Percentiles rank a stretch among this genome's conserved stretches.
Evolutionary conservation across 2,329 filamentous ascomycete species (phyloP).

Genomic region (Fusarium tuaranense): DNA sequence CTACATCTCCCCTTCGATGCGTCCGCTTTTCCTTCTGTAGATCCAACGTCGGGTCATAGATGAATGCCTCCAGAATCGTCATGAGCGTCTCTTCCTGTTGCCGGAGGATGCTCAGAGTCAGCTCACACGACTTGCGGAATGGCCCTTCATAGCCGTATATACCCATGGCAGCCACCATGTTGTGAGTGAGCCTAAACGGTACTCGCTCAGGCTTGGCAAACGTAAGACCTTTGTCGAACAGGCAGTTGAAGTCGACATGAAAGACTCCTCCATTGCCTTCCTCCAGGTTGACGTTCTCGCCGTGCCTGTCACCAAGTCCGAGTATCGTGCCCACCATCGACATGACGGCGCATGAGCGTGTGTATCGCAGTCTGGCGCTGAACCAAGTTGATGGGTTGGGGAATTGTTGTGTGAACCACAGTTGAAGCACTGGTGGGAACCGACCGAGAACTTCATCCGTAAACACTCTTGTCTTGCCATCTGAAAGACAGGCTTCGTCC

Average conservation of each 20-base stretch:
- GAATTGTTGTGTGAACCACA: conserved; percentile 97
- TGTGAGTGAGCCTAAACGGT: conserved; percentile 96
- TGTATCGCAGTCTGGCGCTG: conserved; percentile 86
- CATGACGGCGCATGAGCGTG: conserved; percentile 96
- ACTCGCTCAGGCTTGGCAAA: conserved; percentile 96
- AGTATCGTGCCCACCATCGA: conserved; percentile 99
- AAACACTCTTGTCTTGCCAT: conserved; percentile 77
- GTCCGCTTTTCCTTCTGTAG: conserved; percentile 76
- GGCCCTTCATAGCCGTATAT: conserved; percentile 94
- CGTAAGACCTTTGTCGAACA: conserved; percentile 97
- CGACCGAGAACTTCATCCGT: conserved; percentile 71
- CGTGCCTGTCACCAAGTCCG: conserved; percentile 92
- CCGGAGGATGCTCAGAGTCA: conserved; percentile 85
- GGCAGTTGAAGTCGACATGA: conserved; percentile 99
- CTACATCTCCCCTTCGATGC: conserved; percentile 52
- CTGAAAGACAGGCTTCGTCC: conserved; percentile 71
- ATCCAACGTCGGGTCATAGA: conserved; percentile 96
- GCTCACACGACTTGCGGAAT: conserved; percentile 89
- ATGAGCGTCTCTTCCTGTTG: conserved; percentile 97
- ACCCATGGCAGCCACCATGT: conserved; percentile 98
- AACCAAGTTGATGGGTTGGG: conserved; percentile 95
- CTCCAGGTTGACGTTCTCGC: conserved; percentile 96
- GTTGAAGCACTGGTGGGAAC: conserved; percentile 86
- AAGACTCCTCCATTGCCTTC: conserved; percentile 94
- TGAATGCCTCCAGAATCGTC: conserved; percentile 96